These are phyloP conservation scores for Pleomassaria siparia DNA, from an alignment of 2,329 filamentous ascomycete genomes.

Conservation along the genomic window DNA sequence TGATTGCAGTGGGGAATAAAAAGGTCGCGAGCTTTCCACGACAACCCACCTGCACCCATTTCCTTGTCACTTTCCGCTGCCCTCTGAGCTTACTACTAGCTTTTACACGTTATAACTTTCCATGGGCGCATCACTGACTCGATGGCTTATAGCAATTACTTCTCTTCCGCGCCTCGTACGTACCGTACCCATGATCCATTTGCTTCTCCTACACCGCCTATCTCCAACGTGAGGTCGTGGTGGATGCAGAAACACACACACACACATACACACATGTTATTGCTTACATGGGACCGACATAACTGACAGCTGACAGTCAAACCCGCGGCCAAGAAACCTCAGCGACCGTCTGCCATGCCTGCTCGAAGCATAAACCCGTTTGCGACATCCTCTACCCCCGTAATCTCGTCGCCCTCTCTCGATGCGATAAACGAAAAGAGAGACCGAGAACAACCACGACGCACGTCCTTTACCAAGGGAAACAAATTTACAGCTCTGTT, in stretches of 20 bases:
- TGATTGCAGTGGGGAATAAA: slow-evolving; percentile 10
- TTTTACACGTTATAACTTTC: too few relatives aligned
- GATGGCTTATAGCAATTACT: neutral
- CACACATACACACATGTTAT: too few relatives aligned
- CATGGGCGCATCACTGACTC: neutral
- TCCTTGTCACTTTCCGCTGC: too few relatives aligned
- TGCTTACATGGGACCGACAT: too few relatives aligned
- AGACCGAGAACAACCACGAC: slow-evolving; percentile 44
- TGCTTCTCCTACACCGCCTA: too few relatives aligned
- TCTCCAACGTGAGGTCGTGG: too few relatives aligned
- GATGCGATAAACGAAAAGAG: slow-evolving; percentile 58
- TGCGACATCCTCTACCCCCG: slow-evolving; percentile 54
- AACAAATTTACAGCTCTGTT: slow-evolving; percentile 79
- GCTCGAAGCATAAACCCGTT: slow-evolving; percentile 63
- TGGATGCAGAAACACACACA: too few relatives aligned
- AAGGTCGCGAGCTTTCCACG: neutral
- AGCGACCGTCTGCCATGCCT: slow-evolving; percentile 55
- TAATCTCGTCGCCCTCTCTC: slow-evolving; percentile 47
- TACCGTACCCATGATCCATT: too few relatives aligned
- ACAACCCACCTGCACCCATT: neutral
- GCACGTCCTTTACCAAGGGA: slow-evolving; percentile 60
- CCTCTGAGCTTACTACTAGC: too few relatives aligned
- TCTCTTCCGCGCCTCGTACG: neutral
- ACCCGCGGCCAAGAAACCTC: slow-evolving; percentile 4
- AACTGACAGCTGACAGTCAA: too few relatives aligned